Evolutionary conservation across 2,329 filamentous ascomycete genomes (phyloP).

Genomic region (Zasmidium cellare): DNA sequence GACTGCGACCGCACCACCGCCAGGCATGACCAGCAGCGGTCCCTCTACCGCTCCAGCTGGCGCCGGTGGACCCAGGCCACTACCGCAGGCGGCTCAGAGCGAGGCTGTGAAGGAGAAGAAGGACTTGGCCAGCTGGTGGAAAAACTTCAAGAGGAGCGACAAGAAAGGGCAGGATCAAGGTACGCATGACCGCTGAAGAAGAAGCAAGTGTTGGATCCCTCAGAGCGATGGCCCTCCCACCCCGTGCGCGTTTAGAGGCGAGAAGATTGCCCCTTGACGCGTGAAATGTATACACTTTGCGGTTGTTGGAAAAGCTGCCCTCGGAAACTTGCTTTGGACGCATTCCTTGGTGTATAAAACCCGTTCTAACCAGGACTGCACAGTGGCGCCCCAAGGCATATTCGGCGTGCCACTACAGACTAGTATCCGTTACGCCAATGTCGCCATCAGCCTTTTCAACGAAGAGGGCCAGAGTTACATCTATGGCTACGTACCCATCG

Average conservation of each 20-base stretch:
- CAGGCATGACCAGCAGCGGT: slow-evolving; percentile 42
- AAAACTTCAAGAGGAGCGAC: slow-evolving; percentile 75
- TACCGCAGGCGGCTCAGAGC: slow-evolving; percentile 48
- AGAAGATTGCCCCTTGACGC: background rate
- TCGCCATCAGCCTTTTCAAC: slow-evolving; percentile 93
- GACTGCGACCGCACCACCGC: slow-evolving; percentile 18
- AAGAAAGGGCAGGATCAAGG: slow-evolving; percentile 65
- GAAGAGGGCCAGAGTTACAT: slow-evolving; percentile 93
- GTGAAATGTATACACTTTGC: background rate
- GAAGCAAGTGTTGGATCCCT: slow-evolving; percentile 4
- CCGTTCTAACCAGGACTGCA: slow-evolving; percentile 14
- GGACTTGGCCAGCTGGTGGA: slow-evolving; percentile 96
- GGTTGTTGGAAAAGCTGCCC: background rate
- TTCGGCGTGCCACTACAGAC: slow-evolving; percentile 91
- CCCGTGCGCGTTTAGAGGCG: background rate
- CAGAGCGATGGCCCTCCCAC: background rate
- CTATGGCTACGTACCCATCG: slow-evolving; percentile 97
- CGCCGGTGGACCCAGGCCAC: slow-evolving; percentile 44
- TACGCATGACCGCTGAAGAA: slow-evolving; percentile 36
- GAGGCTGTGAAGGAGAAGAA: slow-evolving; percentile 78
- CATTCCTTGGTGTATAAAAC: slow-evolving; percentile 1
- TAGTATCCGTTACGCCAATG: slow-evolving; percentile 96
- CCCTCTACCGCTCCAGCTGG: slow-evolving; percentile 44
- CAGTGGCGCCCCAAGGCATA: slow-evolving; percentile 65
- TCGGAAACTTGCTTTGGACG: slow-evolving; percentile 1